Base-by-base conservation (phyloP, 768 basidiomycete species). In the Boletellus ananas region DNA sequence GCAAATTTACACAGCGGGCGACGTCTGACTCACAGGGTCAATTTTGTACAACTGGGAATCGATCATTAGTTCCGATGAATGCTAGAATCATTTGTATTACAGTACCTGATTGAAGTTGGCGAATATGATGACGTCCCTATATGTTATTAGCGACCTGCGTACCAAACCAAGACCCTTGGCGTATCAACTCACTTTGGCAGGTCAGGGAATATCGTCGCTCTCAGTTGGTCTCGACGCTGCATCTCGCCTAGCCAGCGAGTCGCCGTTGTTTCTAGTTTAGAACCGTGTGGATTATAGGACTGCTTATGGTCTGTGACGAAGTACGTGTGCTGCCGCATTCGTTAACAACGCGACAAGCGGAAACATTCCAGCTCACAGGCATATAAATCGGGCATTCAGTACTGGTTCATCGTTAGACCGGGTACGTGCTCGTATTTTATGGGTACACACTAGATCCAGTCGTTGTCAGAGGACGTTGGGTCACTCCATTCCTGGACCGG, bases 31-130 rank as follows among this genome's bases (percentile, higher is more conserved):
- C 50, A 70, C 72, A 27, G 73, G 73, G 36, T 72, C 69, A 25
- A 74, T 62, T 69, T 79, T 79, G 64, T 79, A 78, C 16, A 79
- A 62, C 74, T 75, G 50, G 9, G 34, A 20, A 37, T 37, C 17
- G 18, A 10, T 13, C 21, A 16, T 60, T 42, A 61, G 54, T 42
- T 46, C 50, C 35, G 35, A 52, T 36, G 10, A 6, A 21, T 13
- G 9, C 13, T 40, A 45, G 27, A 27, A 40, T 45, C 40, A 49
- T 25, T n/a, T 34, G 23, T 49, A 58, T 34, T 46, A 42, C 39
- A 18, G 18, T 55, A 75, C 75, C 72, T 79, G 78, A 57, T 78
- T 79, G 57, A 78, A 79, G 58, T 79, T 79, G 43, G 76, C 75
- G 51, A 79, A 78, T 49, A 79, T 74, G 49, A 79, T 37, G 7